Percentiles rank a stretch among this genome's conserved stretches.
Evolutionary conservation across 169 alveolate genomes (phyloP).

Genomic region (Blepharisma undulans): DNA sequence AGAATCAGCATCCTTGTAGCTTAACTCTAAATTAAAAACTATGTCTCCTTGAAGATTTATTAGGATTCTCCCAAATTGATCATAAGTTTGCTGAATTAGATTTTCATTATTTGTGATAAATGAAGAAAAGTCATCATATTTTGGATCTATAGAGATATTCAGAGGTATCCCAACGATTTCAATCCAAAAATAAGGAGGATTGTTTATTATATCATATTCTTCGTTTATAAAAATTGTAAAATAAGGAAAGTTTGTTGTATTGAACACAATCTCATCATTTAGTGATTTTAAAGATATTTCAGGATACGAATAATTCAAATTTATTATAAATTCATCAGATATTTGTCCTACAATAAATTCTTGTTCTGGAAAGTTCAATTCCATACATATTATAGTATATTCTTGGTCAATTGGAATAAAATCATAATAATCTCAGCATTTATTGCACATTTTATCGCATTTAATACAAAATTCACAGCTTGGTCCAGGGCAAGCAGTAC

Average conservation of each 20-base stretch:
- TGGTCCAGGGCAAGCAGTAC: background rate
- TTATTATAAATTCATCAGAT: background rate
- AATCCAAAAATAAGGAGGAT: background rate
- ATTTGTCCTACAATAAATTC: background rate
- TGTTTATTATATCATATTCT: background rate
- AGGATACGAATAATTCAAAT: background rate
- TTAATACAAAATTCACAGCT: background rate
- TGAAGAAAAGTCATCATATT: background rate
- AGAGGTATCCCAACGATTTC: background rate
- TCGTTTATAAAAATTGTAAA: too few species aligned
- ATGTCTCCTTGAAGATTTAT: background rate
- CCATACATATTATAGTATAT: background rate
- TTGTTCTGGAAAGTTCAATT: background rate
- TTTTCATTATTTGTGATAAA: background rate
- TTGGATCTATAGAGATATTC: background rate
- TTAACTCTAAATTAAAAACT: too few species aligned
- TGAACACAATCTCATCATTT: background rate
- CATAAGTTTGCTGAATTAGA: background rate
- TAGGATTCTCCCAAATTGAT: background rate
- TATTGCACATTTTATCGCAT: background rate
- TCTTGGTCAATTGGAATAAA: background rate
- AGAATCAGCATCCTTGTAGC: background rate
- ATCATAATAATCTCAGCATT: background rate
- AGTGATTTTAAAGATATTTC: background rate
- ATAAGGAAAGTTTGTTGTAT: background rate